A percentile compares a stretch with the other conserved stretches of the same genome.
Evolutionary conservation across 2,329 filamentous ascomycete genomes (phyloP).

Genomic region (Talaromyces sp.): DNA sequence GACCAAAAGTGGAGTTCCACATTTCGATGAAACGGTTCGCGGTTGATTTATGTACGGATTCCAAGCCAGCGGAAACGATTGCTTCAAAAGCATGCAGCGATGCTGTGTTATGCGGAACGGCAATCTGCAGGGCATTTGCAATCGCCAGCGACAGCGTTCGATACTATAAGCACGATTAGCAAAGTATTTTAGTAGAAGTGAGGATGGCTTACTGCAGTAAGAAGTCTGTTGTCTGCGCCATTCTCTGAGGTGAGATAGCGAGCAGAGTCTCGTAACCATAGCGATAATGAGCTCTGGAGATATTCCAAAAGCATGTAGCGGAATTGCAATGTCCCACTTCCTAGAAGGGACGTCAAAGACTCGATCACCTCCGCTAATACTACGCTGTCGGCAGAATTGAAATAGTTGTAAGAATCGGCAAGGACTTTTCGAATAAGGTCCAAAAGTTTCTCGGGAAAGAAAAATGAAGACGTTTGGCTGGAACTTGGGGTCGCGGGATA

Average conservation of each 20-base stretch:
- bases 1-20: constrained; percentile 71
- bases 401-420: constrained; percentile 51
- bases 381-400: constrained; percentile 40
- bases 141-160: constrained; percentile 32
- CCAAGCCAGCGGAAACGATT: constrained; percentile 53
- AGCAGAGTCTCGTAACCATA: constrained; percentile 36
- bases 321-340: constrained; percentile 49
- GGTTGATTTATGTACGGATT: constrained; percentile 50
- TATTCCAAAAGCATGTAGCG: constrained; percentile 56
- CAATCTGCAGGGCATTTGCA: constrained; percentile 31
- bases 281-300: constrained; percentile 50
- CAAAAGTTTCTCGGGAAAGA: constrained; percentile 57
- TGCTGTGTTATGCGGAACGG: constrained; percentile 26
- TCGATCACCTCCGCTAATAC: constrained; percentile 50
- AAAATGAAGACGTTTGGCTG: background rate
- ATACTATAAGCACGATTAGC: constrained; percentile 24
- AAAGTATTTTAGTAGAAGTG: background rate
- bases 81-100: constrained; percentile 52
- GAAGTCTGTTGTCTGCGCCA: constrained; percentile 30
- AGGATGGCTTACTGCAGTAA: constrained; percentile 34
- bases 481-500: constrained; percentile 1
- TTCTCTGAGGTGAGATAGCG: constrained; percentile 27
- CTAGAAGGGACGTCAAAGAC: constrained; percentile 53
- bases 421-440: constrained; percentile 56
- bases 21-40: constrained; percentile 53